Percentiles rank a stretch among this genome's conserved stretches.
These are phyloP conservation scores for Trichoderma parareesei DNA, from an alignment of 495 filamentous ascomycete species.

Conservation along the genomic window DNA sequence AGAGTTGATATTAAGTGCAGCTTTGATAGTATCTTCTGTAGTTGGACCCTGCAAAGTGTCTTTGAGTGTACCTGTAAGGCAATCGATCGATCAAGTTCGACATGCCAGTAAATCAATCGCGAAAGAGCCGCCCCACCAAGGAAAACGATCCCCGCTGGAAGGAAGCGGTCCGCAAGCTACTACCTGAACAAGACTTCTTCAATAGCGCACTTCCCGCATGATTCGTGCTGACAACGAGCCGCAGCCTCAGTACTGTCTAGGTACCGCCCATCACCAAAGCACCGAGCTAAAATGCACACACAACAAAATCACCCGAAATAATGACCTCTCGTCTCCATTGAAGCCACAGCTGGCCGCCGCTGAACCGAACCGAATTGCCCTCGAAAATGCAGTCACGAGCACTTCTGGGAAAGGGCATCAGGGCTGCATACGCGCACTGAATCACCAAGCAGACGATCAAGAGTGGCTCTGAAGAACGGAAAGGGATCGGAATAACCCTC, in stretches of 20 bases:
- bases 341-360: not conserved
- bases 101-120: too few relatives aligned
- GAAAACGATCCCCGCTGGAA: not conserved
- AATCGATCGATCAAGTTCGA: too few relatives aligned
- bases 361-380: not conserved
- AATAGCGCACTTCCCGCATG: not conserved
- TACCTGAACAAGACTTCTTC: not conserved
- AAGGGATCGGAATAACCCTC: too few relatives aligned
- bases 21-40: not conserved
- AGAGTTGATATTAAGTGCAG: too few relatives aligned
- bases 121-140: too few relatives aligned
- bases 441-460: not conserved
- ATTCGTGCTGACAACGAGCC: not conserved
- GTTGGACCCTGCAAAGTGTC: slow-evolving; percentile 35
- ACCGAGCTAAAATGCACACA: not conserved
- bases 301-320: not conserved
- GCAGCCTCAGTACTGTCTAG: not conserved
- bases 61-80: too few relatives aligned
- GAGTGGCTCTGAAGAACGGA: not conserved
- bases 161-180: not conserved
- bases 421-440: not conserved
- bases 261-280: not conserved
- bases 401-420: not conserved
- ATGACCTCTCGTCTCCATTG: not conserved
- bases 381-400: not conserved